Percentiles rank a stretch among this genome's conserved stretches.
Evolutionary conservation across 164 flowering plant species (phyloP).

Genomic region (Aristolochia californica): DNA sequence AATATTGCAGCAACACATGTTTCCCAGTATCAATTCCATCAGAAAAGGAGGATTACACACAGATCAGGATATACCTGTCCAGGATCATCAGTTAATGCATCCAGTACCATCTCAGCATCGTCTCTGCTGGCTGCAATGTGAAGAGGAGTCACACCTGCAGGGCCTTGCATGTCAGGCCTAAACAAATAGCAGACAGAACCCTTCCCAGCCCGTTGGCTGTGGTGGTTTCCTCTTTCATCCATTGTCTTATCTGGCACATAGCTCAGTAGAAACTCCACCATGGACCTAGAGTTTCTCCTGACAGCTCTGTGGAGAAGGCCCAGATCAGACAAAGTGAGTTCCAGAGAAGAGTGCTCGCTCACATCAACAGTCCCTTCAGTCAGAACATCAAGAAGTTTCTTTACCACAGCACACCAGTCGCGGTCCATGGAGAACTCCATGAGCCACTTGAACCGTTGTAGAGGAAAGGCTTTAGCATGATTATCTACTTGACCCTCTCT

Average conservation of each 20-base stretch:
- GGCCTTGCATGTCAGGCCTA: slow-evolving; percentile 54
- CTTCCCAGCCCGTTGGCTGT: slow-evolving; percentile 11
- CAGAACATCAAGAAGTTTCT: slow-evolving; percentile 50
- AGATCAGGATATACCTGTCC: slow-evolving; percentile 37
- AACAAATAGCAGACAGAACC: slow-evolving; percentile 25
- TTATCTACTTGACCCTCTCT: slow-evolving; percentile 28
- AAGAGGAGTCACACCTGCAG: slow-evolving; percentile 78
- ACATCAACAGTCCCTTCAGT: slow-evolving; percentile 39
- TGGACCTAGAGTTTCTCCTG: slow-evolving; percentile 40
- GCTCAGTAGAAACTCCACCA: slow-evolving; percentile 58
- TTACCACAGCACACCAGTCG: slow-evolving; percentile 84
- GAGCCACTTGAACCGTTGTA: slow-evolving; percentile 52
- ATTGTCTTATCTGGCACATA: slow-evolving; percentile 26
- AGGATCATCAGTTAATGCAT: slow-evolving; percentile 73
- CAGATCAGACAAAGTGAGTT: slow-evolving; percentile 40
- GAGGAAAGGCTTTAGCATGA: slow-evolving; percentile 29
- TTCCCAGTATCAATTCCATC: too few species aligned
- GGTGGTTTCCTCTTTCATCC: slow-evolving; percentile 12
- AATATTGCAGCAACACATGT: too few species aligned
- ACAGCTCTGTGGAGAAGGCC: slow-evolving; percentile 71
- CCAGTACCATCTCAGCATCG: slow-evolving; percentile 47
- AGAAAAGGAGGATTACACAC: too few species aligned
- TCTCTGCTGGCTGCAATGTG: slow-evolving; percentile 62
- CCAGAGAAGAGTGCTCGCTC: slow-evolving; percentile 30
- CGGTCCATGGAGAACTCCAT: slow-evolving; percentile 70